These are phyloP conservation scores for Globisporangium acanthophoron DNA, from an alignment of 352 stramenopile genomes.

Conservation along the genomic window DNA sequence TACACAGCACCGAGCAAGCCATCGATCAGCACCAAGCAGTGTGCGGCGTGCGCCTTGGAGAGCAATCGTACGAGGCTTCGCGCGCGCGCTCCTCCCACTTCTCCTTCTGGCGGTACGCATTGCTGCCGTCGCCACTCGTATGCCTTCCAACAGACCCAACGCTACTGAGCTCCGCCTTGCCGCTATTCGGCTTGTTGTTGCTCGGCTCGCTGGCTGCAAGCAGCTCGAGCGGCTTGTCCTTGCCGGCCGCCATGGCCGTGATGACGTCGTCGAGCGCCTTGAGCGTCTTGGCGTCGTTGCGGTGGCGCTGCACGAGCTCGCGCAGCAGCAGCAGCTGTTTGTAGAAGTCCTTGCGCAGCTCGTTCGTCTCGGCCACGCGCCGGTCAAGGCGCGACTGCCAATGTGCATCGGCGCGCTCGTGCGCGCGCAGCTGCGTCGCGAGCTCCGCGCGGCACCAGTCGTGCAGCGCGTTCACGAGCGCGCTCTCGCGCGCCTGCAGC, in stretches of 20 bases:
- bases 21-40: not conserved
- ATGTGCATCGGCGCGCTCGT: conserved; percentile 26
- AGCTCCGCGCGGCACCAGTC: conserved; percentile 48
- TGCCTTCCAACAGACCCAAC: not conserved
- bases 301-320: conserved; percentile 56
- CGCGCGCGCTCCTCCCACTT: conserved; percentile 54
- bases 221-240: conserved; percentile 12
- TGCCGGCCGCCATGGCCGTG: conserved; percentile 13
- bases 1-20: not conserved
- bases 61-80: conserved; percentile 33
- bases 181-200: not conserved
- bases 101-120: conserved; percentile 46
- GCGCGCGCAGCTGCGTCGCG: conserved; percentile 20
- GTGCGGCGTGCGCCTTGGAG: no score
- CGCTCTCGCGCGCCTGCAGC: conserved; percentile 52
- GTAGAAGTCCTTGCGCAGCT: conserved; percentile 65
- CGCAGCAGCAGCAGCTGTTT: conserved; percentile 68
- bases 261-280: conserved; percentile 54
- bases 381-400: conserved; percentile 57
- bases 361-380: conserved; percentile 57
- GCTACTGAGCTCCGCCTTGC: not conserved
- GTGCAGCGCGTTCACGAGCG: conserved; percentile 53
- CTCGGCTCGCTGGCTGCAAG: not conserved
- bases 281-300: conserved; percentile 40
- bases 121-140: conserved; percentile 1